Evolutionary conservation across 2,329 filamentous ascomycete genomes (phyloP).

Genomic region (Talaromyces rugulosus): DNA sequence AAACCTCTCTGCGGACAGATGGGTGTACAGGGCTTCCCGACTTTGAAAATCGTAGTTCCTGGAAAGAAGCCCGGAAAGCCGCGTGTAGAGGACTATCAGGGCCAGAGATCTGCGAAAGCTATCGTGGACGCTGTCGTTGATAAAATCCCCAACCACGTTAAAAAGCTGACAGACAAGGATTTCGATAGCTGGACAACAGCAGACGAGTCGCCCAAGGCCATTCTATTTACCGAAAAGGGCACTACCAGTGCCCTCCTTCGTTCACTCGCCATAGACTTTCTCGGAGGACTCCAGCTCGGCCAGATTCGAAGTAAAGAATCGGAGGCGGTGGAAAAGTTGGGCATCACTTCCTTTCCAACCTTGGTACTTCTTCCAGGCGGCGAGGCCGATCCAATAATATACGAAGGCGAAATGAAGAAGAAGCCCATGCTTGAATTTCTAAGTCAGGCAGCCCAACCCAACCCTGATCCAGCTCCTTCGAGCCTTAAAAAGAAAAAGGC

Average conservation of each 20-base stretch:
- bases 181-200: conserved; percentile 68
- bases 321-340: conserved; percentile 67
- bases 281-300: conserved; percentile 71
- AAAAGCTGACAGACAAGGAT: conserved; percentile 72
- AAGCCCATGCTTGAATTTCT: conserved; percentile 77
- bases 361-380: conserved; percentile 74
- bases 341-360: conserved; percentile 71
- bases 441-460: conserved; percentile 71
- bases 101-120: conserved; percentile 72
- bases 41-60: conserved; percentile 86
- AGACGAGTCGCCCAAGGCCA: conserved; percentile 70
- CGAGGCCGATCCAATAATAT: conserved; percentile 61
- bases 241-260: conserved; percentile 77
- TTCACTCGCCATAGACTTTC: conserved; percentile 84
- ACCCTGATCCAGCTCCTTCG: conserved; percentile 65
- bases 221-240: conserved; percentile 92
- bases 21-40: conserved; percentile 92
- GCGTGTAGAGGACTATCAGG: conserved; percentile 85
- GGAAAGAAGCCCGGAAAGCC: conserved; percentile 77
- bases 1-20: conserved; percentile 80
- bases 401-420: conserved; percentile 83
- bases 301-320: conserved; percentile 82
- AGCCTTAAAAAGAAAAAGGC: conserved; percentile 33
- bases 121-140: conserved; percentile 83
- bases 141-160: conserved; percentile 89